Percentiles rank a stretch among this genome's conserved stretches.
Conservation (phyloP, 176 grass and related monocot genomes). For the Musa acuminata region DNA sequence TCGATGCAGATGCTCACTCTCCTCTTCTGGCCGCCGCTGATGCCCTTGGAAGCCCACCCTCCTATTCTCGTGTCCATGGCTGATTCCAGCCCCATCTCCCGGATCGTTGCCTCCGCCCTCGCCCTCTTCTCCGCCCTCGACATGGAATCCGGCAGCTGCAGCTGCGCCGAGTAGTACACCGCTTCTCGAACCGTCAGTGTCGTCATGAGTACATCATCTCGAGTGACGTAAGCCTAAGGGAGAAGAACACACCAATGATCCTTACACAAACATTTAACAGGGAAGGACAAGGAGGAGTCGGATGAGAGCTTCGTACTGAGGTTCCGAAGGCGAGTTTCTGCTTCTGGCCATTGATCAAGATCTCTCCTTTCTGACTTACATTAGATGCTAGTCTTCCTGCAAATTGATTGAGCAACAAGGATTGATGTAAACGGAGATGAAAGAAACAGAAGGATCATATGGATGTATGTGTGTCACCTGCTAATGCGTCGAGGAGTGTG, state of each 20-base stretch:
- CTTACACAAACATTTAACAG: not conserved
- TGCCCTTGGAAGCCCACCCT: slow-evolving; percentile 33
- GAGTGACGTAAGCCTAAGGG: slow-evolving; percentile 40
- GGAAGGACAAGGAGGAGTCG: not conserved
- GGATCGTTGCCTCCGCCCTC: slow-evolving; percentile 30
- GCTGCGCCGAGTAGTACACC: slow-evolving; percentile 45
- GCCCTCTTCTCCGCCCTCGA: slow-evolving; percentile 9
- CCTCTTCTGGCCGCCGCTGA: slow-evolving; percentile 46
- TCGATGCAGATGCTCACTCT: slow-evolving; percentile 50
- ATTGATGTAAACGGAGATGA: not conserved
- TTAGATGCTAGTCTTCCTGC: not conserved
- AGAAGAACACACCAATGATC: not conserved
- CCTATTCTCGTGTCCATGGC: slow-evolving; percentile 34
- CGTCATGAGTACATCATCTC: slow-evolving; percentile 37
- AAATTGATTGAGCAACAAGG: not conserved
- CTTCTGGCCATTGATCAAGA: slow-evolving; percentile 3
- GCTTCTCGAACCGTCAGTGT: slow-evolving; percentile 44
- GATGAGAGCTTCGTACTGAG: not conserved
- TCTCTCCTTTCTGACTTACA: not conserved
- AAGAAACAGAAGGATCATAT: not conserved
- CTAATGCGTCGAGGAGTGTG: not conserved
- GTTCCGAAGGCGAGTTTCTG: not conserved
- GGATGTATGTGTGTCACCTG: not conserved
- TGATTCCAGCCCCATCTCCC: slow-evolving; percentile 37
- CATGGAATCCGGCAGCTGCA: slow-evolving; percentile 37